Base-by-base conservation (phyloP, 306 rosid genomes). In the Parietaria judaica region DNA sequence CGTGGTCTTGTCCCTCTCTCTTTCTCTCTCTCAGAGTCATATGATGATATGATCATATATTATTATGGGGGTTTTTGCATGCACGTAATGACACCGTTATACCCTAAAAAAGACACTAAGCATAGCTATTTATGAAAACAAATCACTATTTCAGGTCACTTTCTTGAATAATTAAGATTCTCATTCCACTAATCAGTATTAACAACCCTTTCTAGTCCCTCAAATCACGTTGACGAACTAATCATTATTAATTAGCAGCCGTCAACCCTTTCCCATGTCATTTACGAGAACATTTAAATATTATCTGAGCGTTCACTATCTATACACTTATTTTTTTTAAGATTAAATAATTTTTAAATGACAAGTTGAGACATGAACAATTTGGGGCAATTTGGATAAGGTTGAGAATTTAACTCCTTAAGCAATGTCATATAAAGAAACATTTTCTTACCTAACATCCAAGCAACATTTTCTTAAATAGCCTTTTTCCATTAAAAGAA, bases 1-100 rank as follows among this genome's bases (percentile, higher is more conserved):
- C 83, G 73, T 71, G 83, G 73, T 41, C 45, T 16, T 75, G 80
- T 72, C 73, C 59, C 3, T 51, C 12, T 59, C 10, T 55, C 1
- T 43, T 3, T 35, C 11, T 35, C 10, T 37, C 8, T 9, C 62
- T 39, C 38, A 12, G n/a, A n/a, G n/a, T n/a, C n/a, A 8, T 39
- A 10, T 6, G 11, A 53, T 58, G 6, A 37, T 5, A 41, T 41
- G 45, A 8, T 5, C 6, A 8, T 8, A 1, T 8, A 49, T 49
- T 7, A 49, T 3, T 14, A n/a, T 49, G 52, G 13, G 53, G 53
- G 15, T 49, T 11, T 60, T 60, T 60, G 36, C 65, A 60, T 60
- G 65, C 65, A 61, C 65, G 54, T 46, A 61, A 61, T 46, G 15
- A 61, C 65, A 8, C 54, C 11, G 35, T 61, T 61, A 61, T 11